A percentile compares a stretch with the other conserved stretches of the same genome.
These are phyloP conservation scores for Fusarium armeniacum DNA, from an alignment of 2,329 filamentous ascomycete species.

Conservation along the genomic window DNA sequence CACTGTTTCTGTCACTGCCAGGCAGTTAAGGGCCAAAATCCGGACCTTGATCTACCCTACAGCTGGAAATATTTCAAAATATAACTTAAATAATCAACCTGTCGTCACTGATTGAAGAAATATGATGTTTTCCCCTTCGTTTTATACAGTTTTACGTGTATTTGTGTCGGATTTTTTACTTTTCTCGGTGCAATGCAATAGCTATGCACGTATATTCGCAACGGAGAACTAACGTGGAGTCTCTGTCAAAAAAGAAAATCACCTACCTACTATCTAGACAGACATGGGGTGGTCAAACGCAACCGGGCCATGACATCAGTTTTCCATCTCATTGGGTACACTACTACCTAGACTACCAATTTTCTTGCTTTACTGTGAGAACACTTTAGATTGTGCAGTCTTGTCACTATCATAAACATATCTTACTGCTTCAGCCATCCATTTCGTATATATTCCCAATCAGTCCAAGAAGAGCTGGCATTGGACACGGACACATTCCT, in stretches of 20 bases:
- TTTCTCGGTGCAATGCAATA: not conserved
- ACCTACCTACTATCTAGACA: too few species aligned
- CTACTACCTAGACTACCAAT: too few species aligned
- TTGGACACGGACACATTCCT: not conserved
- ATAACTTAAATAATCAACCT: not conserved
- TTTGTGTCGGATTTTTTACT: not conserved
- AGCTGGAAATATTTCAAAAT: not conserved
- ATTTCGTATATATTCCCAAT: not conserved
- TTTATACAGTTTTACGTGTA: not conserved
- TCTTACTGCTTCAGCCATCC: not conserved
- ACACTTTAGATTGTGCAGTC: not conserved
- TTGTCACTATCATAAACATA: not conserved
- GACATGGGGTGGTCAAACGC: not conserved
- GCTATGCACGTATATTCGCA: not conserved
- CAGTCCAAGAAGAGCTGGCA: not conserved
- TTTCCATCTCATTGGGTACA: not conserved
- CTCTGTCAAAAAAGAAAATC: too few species aligned
- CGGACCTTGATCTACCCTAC: not conserved
- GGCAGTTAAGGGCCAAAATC: not conserved
- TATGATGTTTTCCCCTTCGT: too few species aligned
- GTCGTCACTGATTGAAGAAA: not conserved
- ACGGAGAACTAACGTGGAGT: not conserved
- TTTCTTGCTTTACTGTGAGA: not conserved
- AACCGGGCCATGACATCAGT: conserved; percentile 35
- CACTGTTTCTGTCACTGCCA: not conserved